Percentiles rank a stretch among this genome's conserved stretches.
Evolutionary conservation across 2,329 filamentous ascomycete genomes (phyloP).

Genomic region (Neofusicoccum sp.): DNA sequence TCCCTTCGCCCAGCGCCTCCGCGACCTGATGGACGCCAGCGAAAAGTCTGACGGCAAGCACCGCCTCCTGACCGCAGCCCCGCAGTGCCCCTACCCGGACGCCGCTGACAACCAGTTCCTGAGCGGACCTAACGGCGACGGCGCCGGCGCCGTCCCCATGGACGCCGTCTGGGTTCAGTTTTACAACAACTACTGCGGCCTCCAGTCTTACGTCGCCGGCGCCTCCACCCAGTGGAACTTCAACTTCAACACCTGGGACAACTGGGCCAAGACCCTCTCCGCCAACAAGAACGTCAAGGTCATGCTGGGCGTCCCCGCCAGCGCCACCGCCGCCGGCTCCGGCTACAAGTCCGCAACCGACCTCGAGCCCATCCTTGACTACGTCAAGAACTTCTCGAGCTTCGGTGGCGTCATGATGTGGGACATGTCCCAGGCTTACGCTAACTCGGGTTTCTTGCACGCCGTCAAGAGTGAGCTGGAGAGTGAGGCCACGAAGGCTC

Average conservation of each 20-base stretch:
- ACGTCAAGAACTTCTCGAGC: constrained; percentile 57
- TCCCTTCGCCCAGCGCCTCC: constrained; percentile 62
- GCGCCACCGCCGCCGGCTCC: constrained; percentile 53
- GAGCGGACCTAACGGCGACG: constrained; percentile 21
- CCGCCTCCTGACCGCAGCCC: constrained; percentile 66
- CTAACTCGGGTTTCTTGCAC: constrained; percentile 32
- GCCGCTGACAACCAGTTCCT: constrained; percentile 61
- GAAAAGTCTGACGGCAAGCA: constrained; percentile 44
- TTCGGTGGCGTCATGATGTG: constrained; percentile 72
- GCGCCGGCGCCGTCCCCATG: constrained; percentile 53
- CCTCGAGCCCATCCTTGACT: constrained; percentile 56
- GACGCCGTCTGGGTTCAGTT: constrained; percentile 68
- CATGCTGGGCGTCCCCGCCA: constrained; percentile 63
- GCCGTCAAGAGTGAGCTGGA: constrained; percentile 25
- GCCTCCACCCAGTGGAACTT: constrained; percentile 54
- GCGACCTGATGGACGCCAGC: constrained; percentile 57
- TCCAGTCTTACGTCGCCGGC: constrained; percentile 54
- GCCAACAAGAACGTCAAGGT: constrained; percentile 64
- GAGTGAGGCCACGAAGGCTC: not conserved
- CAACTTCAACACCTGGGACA: constrained; percentile 67
- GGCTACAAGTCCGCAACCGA: constrained; percentile 57
- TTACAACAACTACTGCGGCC: constrained; percentile 70
- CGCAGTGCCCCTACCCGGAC: constrained; percentile 70
- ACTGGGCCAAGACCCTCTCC: constrained; percentile 62
- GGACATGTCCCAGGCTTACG: constrained; percentile 50